phyloP scores from a whole-genome alignment of 2,329 filamentous ascomycete species.

The Cadophora malorum region DNA sequence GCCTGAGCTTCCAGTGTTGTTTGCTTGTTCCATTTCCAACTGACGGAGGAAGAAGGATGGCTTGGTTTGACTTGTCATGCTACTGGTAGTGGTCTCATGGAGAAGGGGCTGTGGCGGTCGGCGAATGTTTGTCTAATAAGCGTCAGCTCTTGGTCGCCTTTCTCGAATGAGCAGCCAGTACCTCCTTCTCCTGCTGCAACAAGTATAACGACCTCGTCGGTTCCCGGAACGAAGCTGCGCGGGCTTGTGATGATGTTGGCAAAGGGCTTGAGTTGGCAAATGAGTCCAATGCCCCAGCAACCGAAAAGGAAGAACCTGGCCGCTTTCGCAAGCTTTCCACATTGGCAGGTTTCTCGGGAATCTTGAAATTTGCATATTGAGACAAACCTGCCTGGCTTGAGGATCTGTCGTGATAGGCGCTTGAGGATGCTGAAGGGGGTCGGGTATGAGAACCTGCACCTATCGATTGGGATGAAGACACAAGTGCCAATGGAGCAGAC shows the following conservation, averaged over 20 bases:
- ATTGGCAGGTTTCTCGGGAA: slow-evolving; percentile 18
- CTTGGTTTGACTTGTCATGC: not conserved
- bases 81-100: not conserved
- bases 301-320: not conserved
- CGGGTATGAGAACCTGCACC: not conserved
- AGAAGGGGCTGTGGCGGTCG: not conserved
- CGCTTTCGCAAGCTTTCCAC: not conserved
- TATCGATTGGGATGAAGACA: not conserved
- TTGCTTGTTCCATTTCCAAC: not conserved
- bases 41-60: slow-evolving; percentile 4
- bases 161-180: not conserved
- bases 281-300: not conserved
- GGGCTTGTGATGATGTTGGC: not conserved
- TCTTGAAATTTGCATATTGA: slow-evolving; percentile 3
- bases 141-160: not conserved
- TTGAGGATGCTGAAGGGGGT: slow-evolving; percentile 11
- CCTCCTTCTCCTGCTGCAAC: slow-evolving; percentile 10
- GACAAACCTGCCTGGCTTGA: too few relatives aligned
- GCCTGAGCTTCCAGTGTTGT: not conserved
- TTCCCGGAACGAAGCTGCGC: not conserved
- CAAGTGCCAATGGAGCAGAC: not conserved
- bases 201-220: not conserved
- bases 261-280: not conserved
- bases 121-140: not conserved
- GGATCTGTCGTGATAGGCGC: not conserved